Evolutionary conservation across 148 eudicot species (phyloP).

Genomic region (Silene uniflora): DNA sequence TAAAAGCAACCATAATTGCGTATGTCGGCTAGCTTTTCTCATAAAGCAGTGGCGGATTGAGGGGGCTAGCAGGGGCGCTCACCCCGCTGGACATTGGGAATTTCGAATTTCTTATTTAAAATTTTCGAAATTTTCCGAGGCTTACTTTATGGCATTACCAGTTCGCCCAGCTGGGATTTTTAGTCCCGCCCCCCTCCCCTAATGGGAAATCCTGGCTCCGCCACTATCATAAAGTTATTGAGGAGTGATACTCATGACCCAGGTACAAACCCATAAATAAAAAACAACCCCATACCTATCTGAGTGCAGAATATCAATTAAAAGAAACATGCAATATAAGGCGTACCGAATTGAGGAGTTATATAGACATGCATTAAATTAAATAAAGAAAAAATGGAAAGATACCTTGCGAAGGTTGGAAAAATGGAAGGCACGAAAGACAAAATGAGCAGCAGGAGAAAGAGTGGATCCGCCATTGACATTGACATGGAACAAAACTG

Average conservation of each 20-base stretch:
- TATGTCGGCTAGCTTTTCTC: background rate
- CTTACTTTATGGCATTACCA: too few relatives aligned
- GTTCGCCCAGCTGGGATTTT: too few relatives aligned
- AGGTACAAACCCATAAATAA: too few relatives aligned
- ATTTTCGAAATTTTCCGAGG: too few relatives aligned
- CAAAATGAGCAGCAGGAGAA: slow-evolving; percentile 39
- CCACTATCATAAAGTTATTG: background rate
- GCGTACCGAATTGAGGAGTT: background rate
- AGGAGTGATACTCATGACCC: background rate
- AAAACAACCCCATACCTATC: background rate
- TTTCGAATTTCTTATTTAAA: too few relatives aligned
- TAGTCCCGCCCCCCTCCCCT: too few relatives aligned
- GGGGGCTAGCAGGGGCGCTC: too few relatives aligned
- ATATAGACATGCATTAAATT: too few relatives aligned
- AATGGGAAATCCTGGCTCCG: too few relatives aligned
- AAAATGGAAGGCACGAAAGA: slow-evolving; percentile 57
- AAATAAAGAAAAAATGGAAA: background rate
- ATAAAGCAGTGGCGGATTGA: too few relatives aligned
- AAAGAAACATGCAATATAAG: background rate
- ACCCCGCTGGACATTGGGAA: too few relatives aligned
- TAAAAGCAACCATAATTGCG: background rate
- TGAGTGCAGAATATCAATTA: too few relatives aligned
- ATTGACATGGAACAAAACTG: slow-evolving; percentile 30
- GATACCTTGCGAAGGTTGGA: slow-evolving; percentile 56
- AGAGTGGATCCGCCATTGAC: slow-evolving; percentile 27